These are phyloP conservation scores for Citrullus colocynthis DNA, from an alignment of 306 rosid species.

Conservation along the genomic window DNA sequence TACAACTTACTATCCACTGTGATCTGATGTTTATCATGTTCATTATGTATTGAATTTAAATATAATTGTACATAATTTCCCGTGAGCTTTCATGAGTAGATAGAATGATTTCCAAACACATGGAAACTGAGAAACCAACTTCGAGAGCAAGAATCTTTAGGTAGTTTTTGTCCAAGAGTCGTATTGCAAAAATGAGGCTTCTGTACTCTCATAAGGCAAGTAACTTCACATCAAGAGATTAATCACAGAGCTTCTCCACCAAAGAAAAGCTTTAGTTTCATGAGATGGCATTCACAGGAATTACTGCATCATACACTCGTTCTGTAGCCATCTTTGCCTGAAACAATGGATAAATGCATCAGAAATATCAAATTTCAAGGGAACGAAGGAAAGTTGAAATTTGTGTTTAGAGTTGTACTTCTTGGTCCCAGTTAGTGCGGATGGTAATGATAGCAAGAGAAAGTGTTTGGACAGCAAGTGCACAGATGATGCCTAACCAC, in stretches of 20 bases:
- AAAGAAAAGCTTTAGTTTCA: constrained; percentile 1
- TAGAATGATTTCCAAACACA: too few species aligned
- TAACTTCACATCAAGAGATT: neutral
- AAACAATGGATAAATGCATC: neutral
- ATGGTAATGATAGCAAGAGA: constrained; percentile 33
- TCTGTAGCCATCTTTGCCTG: constrained; percentile 41
- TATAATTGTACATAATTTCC: neutral
- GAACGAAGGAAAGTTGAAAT: neutral
- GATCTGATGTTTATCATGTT: too few species aligned
- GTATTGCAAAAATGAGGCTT: neutral
- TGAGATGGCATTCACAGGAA: constrained; percentile 15
- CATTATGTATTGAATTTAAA: neutral
- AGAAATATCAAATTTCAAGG: neutral
- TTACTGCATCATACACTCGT: constrained; percentile 29
- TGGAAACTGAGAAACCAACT: too few species aligned
- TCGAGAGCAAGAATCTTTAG: neutral
- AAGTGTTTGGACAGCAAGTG: constrained; percentile 43
- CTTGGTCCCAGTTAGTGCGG: constrained; percentile 53
- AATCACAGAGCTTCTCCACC: neutral
- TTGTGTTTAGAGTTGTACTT: constrained; percentile 19
- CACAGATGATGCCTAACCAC: constrained; percentile 66
- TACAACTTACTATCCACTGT: neutral
- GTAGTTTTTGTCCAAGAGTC: neutral
- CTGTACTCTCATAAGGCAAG: neutral
- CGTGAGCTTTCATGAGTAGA: neutral